phyloP scores from a whole-genome alignment of 2,329 filamentous ascomycete genomes.

The Colletotrichum spaethianum region DNA sequence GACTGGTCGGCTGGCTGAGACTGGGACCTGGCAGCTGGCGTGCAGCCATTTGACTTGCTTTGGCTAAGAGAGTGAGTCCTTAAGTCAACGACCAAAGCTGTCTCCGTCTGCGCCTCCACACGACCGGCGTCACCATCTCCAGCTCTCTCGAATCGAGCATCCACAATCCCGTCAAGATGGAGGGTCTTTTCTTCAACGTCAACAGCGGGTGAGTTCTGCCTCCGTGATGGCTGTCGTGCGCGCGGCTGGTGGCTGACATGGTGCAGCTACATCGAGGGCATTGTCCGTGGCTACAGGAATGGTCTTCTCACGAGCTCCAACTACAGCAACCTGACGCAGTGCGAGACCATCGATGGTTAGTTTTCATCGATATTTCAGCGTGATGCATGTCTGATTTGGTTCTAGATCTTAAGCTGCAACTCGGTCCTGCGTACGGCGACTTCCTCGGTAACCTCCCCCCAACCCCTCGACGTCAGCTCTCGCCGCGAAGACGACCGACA shows the following conservation, averaged over 20 bases:
- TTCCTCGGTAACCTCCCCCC: slow-evolving; percentile 94
- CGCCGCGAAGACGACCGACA: slow-evolving; percentile 95
- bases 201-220: slow-evolving; percentile 81
- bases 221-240: not conserved
- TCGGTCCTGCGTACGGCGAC: slow-evolving; percentile 96
- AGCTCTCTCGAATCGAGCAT: slow-evolving; percentile 19
- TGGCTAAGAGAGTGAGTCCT: slow-evolving; percentile 14
- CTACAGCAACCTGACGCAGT: slow-evolving; percentile 97
- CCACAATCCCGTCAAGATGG: slow-evolving; percentile 69
- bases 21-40: slow-evolving; percentile 36
- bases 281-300: slow-evolving; percentile 97
- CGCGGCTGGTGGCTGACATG: slow-evolving; percentile 39
- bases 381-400: slow-evolving; percentile 33
- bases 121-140: slow-evolving; percentile 34
- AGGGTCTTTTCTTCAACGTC: slow-evolving; percentile 94
- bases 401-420: slow-evolving; percentile 95
- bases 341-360: slow-evolving; percentile 95
- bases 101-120: slow-evolving; percentile 38
- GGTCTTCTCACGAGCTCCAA: slow-evolving; percentile 89
- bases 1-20: slow-evolving; percentile 23
- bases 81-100: slow-evolving; percentile 36
- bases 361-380: slow-evolving; percentile 32
- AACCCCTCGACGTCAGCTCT: slow-evolving; percentile 97
- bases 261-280: slow-evolving; percentile 93
- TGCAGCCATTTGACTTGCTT: slow-evolving; percentile 20